Evolutionary conservation across 805 yeast species (phyloP).

Genomic region (Myxozyma neglecta): DNA sequence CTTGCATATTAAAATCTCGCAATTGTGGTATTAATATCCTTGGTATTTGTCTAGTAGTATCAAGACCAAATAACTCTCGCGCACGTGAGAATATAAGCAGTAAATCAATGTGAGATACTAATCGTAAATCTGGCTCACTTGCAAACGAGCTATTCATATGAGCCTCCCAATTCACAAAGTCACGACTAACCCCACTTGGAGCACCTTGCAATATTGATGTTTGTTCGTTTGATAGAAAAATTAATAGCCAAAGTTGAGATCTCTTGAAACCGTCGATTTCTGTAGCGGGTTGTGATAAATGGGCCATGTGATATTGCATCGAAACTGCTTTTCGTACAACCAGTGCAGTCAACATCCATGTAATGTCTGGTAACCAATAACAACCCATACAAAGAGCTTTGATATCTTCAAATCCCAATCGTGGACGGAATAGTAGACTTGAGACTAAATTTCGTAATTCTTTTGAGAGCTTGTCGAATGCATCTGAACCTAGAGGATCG

Average conservation of each 20-base stretch:
- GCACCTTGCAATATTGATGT: constrained; percentile 23
- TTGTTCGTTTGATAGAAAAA: constrained; percentile 22
- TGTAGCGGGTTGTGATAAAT: constrained; percentile 20
- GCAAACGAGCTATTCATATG: constrained; percentile 19
- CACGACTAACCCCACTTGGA: constrained; percentile 17
- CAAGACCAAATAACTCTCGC: constrained; percentile 21
- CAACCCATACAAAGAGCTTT: constrained; percentile 21
- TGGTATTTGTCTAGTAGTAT: constrained; percentile 16
- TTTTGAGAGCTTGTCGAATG: constrained; percentile 15
- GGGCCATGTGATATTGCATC: constrained; percentile 23
- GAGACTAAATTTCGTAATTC: constrained; percentile 18
- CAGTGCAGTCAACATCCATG: constrained; percentile 24
- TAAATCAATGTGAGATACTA: constrained; percentile 21
- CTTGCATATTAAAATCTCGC: constrained; percentile 17
- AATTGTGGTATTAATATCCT: constrained; percentile 8
- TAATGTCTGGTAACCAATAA: constrained; percentile 25
- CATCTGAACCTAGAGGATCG: constrained; percentile 25
- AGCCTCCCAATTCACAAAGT: constrained; percentile 23
- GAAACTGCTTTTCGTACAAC: constrained; percentile 22
- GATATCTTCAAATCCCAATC: constrained; percentile 21
- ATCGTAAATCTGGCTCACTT: constrained; percentile 16
- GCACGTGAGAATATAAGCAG: constrained; percentile 18
- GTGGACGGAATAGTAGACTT: constrained; percentile 18
- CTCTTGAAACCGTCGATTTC: constrained; percentile 7
- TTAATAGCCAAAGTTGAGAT: constrained; percentile 21